Percentiles rank a stretch among this genome's conserved stretches.
These are phyloP conservation scores for Bremia lactucae DNA, from an alignment of 352 stramenopile species.

Conservation along the genomic window DNA sequence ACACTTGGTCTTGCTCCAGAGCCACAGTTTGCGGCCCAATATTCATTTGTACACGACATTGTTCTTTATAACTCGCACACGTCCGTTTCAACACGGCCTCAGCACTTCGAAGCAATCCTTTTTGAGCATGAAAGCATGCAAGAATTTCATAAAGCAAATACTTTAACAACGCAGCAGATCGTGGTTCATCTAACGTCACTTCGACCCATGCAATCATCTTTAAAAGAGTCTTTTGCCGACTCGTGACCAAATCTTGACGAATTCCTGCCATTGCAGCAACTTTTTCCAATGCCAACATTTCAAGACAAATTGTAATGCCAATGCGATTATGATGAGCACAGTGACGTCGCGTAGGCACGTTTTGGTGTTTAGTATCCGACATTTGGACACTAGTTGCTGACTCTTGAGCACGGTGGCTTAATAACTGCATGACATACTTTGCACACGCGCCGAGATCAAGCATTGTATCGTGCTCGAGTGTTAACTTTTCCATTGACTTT, in stretches of 20 bases:
- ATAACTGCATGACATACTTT: slow-evolving; percentile 55
- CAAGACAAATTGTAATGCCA: slow-evolving; percentile 57
- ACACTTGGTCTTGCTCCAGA: slow-evolving; percentile 37
- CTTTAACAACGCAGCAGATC: slow-evolving; percentile 43
- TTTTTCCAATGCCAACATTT: slow-evolving; percentile 57
- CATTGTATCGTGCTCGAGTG: slow-evolving; percentile 26
- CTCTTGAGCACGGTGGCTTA: slow-evolving; percentile 37
- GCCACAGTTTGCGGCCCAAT: slow-evolving; percentile 7
- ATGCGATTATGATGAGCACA: slow-evolving; percentile 70
- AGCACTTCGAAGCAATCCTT: slow-evolving; percentile 30
- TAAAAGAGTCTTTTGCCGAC: slow-evolving; percentile 40
- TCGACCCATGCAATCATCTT: slow-evolving; percentile 44
- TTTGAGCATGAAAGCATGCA: slow-evolving; percentile 33
- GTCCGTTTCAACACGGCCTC: slow-evolving; percentile 38
- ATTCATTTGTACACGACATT: slow-evolving; percentile 9
- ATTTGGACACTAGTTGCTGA: slow-evolving; percentile 8
- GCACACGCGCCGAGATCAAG: slow-evolving; percentile 40
- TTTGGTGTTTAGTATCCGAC: slow-evolving; percentile 6
- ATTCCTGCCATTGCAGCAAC: slow-evolving; percentile 19
- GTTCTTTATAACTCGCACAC: slow-evolving; percentile 24
- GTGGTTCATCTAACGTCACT: slow-evolving; percentile 34
- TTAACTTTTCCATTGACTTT: slow-evolving; percentile 43
- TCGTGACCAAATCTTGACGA: slow-evolving; percentile 21
- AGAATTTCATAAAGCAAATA: slow-evolving; percentile 38
- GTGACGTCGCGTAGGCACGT: slow-evolving; percentile 14